Evolutionary conservation across 768 basidiomycete species (phyloP), one percentile per base, ranked within the genome.

Genomic region (Hebeloma cylindrosporum): DNA sequence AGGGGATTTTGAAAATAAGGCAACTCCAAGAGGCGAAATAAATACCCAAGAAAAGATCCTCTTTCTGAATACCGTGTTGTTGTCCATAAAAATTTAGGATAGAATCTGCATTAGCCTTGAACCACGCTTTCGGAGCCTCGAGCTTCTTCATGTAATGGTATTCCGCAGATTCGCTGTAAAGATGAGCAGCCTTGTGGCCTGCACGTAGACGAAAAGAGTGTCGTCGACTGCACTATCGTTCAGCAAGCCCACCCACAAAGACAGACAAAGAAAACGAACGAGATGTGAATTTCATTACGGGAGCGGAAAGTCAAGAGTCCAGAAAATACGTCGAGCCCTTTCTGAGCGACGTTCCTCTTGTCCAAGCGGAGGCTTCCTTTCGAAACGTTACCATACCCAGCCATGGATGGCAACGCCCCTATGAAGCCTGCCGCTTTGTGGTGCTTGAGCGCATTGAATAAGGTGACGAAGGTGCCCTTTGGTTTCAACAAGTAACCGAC

Each of bases 401-500:
- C 68, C 28, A 86, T 59, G 7, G 79, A 76, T 2, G 82, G 75
- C 40, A 87, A 63, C 11, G 57, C 63, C 33, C 67, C 67, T 17
- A 72, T 67, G 3, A 60, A 52, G 3, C 66, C 64, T 2, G 67
- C 58, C 14, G 73, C 63, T 53, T 72, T 72, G 28, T 64, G 61
- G 4, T 80, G 83, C 40, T 75, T 66, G 59, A 80, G 74, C 1
- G 83, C 77, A 60, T 89, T 86, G 65, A 89, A 81, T 5, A 91
- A 68, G 6, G 80, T 82, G 45, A 87, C 64, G 52, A 93, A 93
- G 33, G 67, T 63, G 2, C 88, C 89, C n/a, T 64, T 63, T 0
- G 82, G 77, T 53, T 83, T 85, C 25, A 70, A 71, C 18, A 90
- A 65, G 59, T 85, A 93, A 2, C 90, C 90, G 7, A 92, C 82